Percentiles rank a stretch among this genome's conserved stretches.
phyloP scores from a whole-genome alignment of 2,329 filamentous ascomycete species.

The Bimuria novae-zelandiae region DNA sequence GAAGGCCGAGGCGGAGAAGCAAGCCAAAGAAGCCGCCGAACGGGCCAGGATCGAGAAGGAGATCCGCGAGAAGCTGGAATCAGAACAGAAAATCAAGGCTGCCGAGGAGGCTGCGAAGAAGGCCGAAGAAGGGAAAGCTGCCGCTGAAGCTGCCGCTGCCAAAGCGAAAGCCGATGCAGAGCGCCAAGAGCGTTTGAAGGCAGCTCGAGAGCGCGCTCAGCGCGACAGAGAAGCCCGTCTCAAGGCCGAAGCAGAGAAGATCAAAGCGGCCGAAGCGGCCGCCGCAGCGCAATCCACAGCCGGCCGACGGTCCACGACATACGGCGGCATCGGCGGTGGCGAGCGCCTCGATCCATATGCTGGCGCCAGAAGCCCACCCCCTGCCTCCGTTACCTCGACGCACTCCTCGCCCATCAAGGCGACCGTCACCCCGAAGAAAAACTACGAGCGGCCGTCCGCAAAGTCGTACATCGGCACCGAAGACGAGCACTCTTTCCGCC shows the following conservation, averaged over 20 bases:
- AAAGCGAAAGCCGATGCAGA: slow-evolving; percentile 43
- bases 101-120: slow-evolving; percentile 45
- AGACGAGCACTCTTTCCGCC: slow-evolving; percentile 69
- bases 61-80: slow-evolving; percentile 49
- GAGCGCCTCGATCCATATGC: slow-evolving; percentile 74
- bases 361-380: slow-evolving; percentile 59
- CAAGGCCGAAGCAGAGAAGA: slow-evolving; percentile 42
- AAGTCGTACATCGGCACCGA: slow-evolving; percentile 62
- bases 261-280: slow-evolving; percentile 29
- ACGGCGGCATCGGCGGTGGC: slow-evolving; percentile 59
- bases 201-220: slow-evolving; percentile 46
- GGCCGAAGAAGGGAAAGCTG: slow-evolving; percentile 40
- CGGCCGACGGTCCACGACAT: slow-evolving; percentile 40
- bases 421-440: slow-evolving; percentile 46
- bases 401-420: slow-evolving; percentile 46
- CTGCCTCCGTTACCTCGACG: slow-evolving; percentile 43
- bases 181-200: slow-evolving; percentile 42
- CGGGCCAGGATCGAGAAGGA: slow-evolving; percentile 47
- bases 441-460: slow-evolving; percentile 56
- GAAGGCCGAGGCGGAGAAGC: slow-evolving; percentile 46
- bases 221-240: slow-evolving; percentile 44
- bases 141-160: slow-evolving; percentile 34
- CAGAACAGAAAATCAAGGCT: slow-evolving; percentile 44
- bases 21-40: slow-evolving; percentile 42
- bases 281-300: slow-evolving; percentile 28